Percentiles rank a stretch among this genome's conserved stretches.
These are phyloP conservation scores for Phytophthora sojae DNA, from an alignment of 352 stramenopile genomes.

Conservation along the genomic window DNA sequence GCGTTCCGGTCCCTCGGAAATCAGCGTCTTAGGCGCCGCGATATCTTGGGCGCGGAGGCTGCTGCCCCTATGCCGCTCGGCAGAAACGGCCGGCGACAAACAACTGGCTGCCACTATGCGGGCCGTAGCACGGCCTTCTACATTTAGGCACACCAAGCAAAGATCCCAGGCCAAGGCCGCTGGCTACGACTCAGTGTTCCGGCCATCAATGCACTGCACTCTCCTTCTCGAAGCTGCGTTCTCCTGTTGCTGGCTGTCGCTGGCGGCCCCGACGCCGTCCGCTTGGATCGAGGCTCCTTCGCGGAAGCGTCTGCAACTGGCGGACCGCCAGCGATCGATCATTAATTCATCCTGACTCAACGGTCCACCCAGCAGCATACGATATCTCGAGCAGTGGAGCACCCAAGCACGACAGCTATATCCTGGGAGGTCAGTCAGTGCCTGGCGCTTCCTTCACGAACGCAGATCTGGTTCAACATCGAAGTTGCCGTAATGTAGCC, in stretches of 20 bases:
- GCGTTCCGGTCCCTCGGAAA: constrained; percentile 29
- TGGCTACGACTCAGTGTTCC: constrained; percentile 3
- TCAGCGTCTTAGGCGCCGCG: not conserved
- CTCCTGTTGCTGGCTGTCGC: not conserved
- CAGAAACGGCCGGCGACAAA: constrained; percentile 18
- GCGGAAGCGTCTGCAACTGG: not conserved
- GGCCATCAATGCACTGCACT: not conserved
- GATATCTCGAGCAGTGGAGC: too few species aligned
- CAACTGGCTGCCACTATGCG: constrained; percentile 12
- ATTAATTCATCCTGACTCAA: not conserved
- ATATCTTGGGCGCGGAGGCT: constrained; percentile 23
- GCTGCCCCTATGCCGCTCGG: constrained; percentile 18
- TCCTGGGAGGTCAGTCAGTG: too few species aligned
- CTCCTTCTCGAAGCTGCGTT: not conserved
- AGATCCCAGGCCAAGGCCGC: not conserved
- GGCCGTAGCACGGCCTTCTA: constrained; percentile 8
- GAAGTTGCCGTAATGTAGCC: not conserved
- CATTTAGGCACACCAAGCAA: constrained; percentile 22
- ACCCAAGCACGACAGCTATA: too few species aligned
- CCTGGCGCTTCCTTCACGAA: too few species aligned
- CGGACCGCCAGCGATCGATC: not conserved
- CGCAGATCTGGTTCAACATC: too few species aligned
- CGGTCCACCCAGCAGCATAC: not conserved
- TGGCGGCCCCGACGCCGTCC: not conserved
- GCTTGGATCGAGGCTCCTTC: not conserved